Percentiles rank a stretch among this genome's conserved stretches.
Conservation (phyloP, 768 basidiomycete genomes). For the Lyophyllum decastes region DNA sequence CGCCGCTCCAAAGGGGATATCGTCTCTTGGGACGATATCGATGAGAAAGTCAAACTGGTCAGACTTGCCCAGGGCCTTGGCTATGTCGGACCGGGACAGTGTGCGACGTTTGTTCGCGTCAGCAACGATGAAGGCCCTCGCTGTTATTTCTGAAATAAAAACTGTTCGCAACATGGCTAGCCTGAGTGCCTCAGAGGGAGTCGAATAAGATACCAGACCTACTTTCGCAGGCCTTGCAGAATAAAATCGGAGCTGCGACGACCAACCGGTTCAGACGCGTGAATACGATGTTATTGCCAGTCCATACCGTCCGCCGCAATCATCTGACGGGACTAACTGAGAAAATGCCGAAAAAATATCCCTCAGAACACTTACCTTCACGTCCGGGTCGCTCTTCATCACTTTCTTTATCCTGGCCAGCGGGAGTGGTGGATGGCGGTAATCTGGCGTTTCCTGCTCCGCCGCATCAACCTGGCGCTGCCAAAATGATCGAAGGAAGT, state of each 20-base stretch:
- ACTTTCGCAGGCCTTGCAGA: conserved; percentile 99
- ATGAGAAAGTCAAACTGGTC: conserved; percentile 99
- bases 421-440: conserved; percentile 85
- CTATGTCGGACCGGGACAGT: conserved; percentile 89
- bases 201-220: conserved; percentile 31
- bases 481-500: conserved; percentile 89
- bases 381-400: conserved; percentile 97
- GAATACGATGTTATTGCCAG: conserved; percentile 14
- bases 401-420: conserved; percentile 98
- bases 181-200: not conserved
- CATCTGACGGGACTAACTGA: conserved; percentile 59
- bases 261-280: conserved; percentile 14
- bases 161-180: conserved; percentile 45
- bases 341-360: conserved; percentile 7
- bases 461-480: conserved; percentile 84
- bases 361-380: conserved; percentile 65
- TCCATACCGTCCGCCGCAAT: conserved; percentile 90
- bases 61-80: conserved; percentile 86
- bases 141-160: conserved; percentile 96
- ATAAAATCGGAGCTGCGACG: conserved; percentile 80
- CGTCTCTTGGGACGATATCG: conserved; percentile 92
- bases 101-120: conserved; percentile 97
- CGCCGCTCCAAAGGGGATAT: conserved; percentile 39
- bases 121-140: conserved; percentile 92
- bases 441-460: conserved; percentile 87